Evolutionary conservation across 176 grass and related monocot genomes (phyloP).

Genomic region (Ananas comosus): DNA sequence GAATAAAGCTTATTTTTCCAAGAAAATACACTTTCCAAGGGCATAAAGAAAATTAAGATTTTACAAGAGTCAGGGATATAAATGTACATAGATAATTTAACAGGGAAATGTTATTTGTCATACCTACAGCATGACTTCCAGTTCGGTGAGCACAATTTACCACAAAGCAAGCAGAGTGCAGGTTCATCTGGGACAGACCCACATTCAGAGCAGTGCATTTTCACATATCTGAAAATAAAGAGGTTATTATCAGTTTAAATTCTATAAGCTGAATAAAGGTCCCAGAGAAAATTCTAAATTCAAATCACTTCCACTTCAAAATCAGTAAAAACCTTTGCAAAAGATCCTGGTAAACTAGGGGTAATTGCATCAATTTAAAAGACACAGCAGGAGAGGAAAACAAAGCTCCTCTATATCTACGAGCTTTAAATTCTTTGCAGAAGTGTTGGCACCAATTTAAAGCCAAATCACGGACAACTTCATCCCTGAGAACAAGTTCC

Average conservation of each 20-base stretch:
- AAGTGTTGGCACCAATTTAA: slow-evolving; percentile 93
- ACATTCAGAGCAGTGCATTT: slow-evolving; percentile 72
- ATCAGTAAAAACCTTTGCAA: slow-evolving; percentile 35
- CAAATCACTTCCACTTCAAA: slow-evolving; percentile 17
- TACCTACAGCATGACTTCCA: slow-evolving; percentile 95
- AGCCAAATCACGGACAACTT: slow-evolving; percentile 43
- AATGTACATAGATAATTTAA: too few species aligned
- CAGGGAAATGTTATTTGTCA: slow-evolving; percentile 3
- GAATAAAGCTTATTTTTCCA: not conserved
- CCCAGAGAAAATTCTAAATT: slow-evolving; percentile 12
- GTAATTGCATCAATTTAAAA: slow-evolving; percentile 89
- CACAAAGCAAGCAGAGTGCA: slow-evolving; percentile 84
- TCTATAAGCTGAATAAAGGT: too few species aligned
- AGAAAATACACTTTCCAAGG: not conserved
- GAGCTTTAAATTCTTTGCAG: slow-evolving; percentile 46
- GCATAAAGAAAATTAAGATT: too few species aligned
- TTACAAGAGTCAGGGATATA: not conserved
- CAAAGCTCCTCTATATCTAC: slow-evolving; percentile 40
- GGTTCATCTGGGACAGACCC: slow-evolving; percentile 78
- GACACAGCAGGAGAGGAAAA: slow-evolving; percentile 61
- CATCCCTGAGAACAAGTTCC: slow-evolving; percentile 68
- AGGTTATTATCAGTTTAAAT: slow-evolving; percentile 1
- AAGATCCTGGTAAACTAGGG: slow-evolving; percentile 82
- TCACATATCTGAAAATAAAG: slow-evolving; percentile 53
- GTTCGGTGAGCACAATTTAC: slow-evolving; percentile 74